phyloP scores from a whole-genome alignment of 75 land plant species.

The Pinus tabuliformis region DNA sequence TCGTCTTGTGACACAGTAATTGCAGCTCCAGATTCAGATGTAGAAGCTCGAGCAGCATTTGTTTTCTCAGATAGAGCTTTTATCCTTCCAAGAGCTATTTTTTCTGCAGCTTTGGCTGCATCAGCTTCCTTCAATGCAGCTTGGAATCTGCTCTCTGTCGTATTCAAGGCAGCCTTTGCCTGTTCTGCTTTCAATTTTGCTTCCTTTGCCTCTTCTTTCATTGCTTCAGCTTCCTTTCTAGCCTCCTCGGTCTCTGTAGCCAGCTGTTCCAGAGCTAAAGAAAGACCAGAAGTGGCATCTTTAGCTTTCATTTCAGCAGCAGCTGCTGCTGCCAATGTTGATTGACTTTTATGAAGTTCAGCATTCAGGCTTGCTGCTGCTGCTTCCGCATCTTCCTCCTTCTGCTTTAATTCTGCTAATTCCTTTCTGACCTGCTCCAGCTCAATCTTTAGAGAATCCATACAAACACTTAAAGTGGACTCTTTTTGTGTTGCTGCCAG shows the following conservation, averaged over 20 bases:
- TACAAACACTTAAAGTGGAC: conserved; percentile 23
- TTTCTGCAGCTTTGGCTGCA: conserved; percentile 67
- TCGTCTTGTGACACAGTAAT: conserved; percentile 71
- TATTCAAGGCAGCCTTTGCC: conserved; percentile 32
- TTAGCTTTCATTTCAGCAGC: conserved; percentile 51
- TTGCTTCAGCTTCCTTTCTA: conserved; percentile 46
- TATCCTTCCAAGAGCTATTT: conserved; percentile 39
- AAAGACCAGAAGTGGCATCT: conserved; percentile 53
- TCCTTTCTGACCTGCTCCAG: conserved; percentile 58
- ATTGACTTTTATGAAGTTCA: conserved; percentile 46
- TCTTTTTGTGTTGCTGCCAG: conserved; percentile 57
- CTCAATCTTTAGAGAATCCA: conserved; percentile 50
- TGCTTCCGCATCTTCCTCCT: conserved; percentile 58
- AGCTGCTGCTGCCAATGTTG: conserved; percentile 49
- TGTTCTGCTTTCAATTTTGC: conserved; percentile 50
- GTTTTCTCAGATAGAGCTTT: conserved; percentile 24
- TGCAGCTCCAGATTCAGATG: conserved; percentile 46
- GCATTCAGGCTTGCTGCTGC: conserved; percentile 46
- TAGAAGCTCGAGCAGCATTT: conserved; percentile 22
- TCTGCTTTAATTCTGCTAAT: conserved; percentile 53
- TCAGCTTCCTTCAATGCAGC: conserved; percentile 59
- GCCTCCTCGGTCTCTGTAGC: conserved; percentile 57
- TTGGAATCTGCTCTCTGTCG: conserved; percentile 49
- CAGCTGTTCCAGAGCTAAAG: conserved; percentile 51
- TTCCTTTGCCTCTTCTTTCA: conserved; percentile 50